These are phyloP conservation scores for Trichothecium roseum DNA, from an alignment of 2,329 filamentous ascomycete genomes.

Conservation along the genomic window DNA sequence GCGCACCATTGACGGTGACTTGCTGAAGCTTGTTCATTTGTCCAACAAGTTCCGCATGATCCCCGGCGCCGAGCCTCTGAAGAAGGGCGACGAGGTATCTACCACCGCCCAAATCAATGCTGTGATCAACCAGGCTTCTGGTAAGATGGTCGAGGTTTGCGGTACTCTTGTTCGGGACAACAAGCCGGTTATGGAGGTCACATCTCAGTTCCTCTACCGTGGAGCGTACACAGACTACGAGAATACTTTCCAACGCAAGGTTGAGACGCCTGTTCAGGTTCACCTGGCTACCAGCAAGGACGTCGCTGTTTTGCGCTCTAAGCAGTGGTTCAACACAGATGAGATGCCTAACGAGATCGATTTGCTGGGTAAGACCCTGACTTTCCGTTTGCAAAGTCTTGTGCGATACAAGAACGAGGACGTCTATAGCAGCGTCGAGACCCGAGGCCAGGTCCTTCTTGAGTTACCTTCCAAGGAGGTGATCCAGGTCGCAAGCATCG, in stretches of 20 bases:
- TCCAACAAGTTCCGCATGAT: constrained; percentile 99
- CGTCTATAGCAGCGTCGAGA: constrained; percentile 85
- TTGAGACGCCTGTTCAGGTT: constrained; percentile 89
- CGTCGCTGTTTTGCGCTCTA: constrained; percentile 85
- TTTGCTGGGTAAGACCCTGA: constrained; percentile 84
- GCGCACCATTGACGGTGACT: constrained; percentile 86
- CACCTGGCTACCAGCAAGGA: constrained; percentile 83
- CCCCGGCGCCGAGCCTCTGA: constrained; percentile 84
- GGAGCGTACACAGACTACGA: constrained; percentile 87
- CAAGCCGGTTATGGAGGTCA: constrained; percentile 91
- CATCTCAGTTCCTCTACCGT: constrained; percentile 94
- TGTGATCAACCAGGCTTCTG: constrained; percentile 94
- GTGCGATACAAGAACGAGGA: constrained; percentile 91
- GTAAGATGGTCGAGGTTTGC: constrained; percentile 99
- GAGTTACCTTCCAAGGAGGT: constrained; percentile 96
- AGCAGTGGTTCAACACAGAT: constrained; percentile 94
- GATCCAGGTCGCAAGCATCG: constrained; percentile 92
- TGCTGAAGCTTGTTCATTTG: constrained; percentile 90
- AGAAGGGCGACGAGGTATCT: constrained; percentile 87
- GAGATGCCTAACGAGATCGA: constrained; percentile 60
- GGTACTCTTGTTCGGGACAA: constrained; percentile 84
- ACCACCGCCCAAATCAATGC: constrained; percentile 95
- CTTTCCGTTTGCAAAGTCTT: constrained; percentile 88
- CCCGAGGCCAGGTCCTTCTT: constrained; percentile 80
- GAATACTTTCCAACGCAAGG: constrained; percentile 98